These are phyloP conservation scores for Misopates orontium DNA, from an alignment of 257 asterid species.

Conservation along the genomic window DNA sequence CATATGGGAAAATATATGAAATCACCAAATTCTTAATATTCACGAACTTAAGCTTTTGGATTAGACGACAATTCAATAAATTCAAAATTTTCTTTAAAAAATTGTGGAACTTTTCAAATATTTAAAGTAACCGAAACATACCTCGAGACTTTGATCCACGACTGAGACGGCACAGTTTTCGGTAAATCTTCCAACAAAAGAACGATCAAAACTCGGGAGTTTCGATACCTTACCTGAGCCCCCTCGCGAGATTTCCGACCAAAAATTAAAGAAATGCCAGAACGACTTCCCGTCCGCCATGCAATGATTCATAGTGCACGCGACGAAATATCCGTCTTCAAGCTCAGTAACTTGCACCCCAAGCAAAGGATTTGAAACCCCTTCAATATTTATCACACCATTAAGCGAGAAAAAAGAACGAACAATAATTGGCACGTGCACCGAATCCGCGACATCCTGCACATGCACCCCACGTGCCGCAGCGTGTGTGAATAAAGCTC, in stretches of 20 bases:
- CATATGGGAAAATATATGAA: too few species aligned
- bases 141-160: too few species aligned
- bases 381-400: slow-evolving; percentile 34
- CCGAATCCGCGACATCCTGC: slow-evolving; percentile 26
- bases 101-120: too few species aligned
- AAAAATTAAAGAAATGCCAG: slow-evolving; percentile 53
- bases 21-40: too few species aligned
- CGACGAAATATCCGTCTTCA: slow-evolving; percentile 38
- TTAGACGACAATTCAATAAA: too few species aligned
- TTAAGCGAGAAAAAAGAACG: slow-evolving; percentile 39
- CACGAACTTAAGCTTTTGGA: too few species aligned
- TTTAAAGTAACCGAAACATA: too few species aligned
- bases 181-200: slow-evolving; percentile 17
- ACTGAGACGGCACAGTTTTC: slow-evolving; percentile 17
- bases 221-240: slow-evolving; percentile 23
- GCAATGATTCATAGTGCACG: slow-evolving; percentile 40
- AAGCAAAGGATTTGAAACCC: slow-evolving; percentile 37
- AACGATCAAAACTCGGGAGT: slow-evolving; percentile 26
- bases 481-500: slow-evolving; percentile 41
- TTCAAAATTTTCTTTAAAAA: too few species aligned
- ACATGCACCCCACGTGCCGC: slow-evolving; percentile 20
- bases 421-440: slow-evolving; percentile 26
- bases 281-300: slow-evolving; percentile 42
- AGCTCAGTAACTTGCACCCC: slow-evolving; percentile 49
- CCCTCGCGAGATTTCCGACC: slow-evolving; percentile 42